These are phyloP conservation scores for Leccinum pachyderme DNA, from an alignment of 1,284 basidiomycete genomes.

Conservation along the genomic window DNA sequence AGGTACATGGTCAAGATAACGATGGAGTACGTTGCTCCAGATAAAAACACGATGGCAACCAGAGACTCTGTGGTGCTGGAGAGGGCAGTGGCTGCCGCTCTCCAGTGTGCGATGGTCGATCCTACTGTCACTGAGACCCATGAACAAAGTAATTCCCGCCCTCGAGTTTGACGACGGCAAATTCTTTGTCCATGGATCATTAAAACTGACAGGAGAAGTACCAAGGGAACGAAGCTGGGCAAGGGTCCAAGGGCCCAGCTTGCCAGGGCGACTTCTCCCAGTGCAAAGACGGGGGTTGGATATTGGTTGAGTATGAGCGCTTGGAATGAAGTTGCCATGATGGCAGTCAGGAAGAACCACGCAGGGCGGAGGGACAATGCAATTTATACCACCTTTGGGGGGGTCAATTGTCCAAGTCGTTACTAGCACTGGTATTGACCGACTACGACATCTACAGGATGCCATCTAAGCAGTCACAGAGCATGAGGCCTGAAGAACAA, in stretches of 20 bases:
- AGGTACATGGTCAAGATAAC: constrained; percentile 41
- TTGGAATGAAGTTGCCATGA: constrained; percentile 27
- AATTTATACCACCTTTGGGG: constrained; percentile 24
- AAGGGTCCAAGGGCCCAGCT: constrained; percentile 48
- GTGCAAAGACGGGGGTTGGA: constrained; percentile 37
- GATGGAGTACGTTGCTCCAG: constrained; percentile 35
- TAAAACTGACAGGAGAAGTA: constrained; percentile 46
- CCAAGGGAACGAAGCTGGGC: constrained; percentile 50
- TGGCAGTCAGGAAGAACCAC: constrained; percentile 4
- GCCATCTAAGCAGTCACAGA: not conserved
- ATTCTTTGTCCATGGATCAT: constrained; percentile 50
- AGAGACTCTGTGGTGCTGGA: constrained; percentile 52
- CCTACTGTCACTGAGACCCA: constrained; percentile 47
- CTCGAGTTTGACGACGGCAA: constrained; percentile 36
- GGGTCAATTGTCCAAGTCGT: constrained; percentile 23
- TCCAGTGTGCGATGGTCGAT: constrained; percentile 45
- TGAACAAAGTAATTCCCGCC: constrained; percentile 35
- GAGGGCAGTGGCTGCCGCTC: constrained; percentile 53
- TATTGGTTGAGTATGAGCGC: constrained; percentile 24
- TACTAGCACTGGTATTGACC: not conserved
- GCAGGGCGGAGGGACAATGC: not conserved
- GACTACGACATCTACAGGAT: not conserved
- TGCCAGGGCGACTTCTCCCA: constrained; percentile 37
- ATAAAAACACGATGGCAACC: constrained; percentile 44
- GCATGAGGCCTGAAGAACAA: not conserved